phyloP scores from a whole-genome alignment of 768 basidiomycete genomes.

The Ramaria sp. region DNA sequence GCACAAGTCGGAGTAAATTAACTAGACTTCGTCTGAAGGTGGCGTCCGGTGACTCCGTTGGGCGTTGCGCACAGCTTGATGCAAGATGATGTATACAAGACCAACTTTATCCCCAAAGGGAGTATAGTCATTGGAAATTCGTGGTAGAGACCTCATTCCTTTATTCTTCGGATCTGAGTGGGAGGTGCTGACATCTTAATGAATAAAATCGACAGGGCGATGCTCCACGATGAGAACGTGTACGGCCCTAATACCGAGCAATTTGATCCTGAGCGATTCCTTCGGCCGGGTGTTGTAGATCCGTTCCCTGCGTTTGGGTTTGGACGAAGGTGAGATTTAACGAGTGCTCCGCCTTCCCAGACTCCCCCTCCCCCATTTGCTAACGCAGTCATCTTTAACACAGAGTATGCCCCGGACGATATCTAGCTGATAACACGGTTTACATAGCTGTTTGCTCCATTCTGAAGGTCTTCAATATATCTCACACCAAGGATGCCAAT shows the following conservation, averaged over 20 bases:
- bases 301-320: constrained; percentile 1
- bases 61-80: background rate
- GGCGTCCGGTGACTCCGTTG: constrained; percentile 3
- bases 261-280: constrained; percentile 9
- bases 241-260: constrained; percentile 8
- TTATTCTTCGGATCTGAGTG: background rate
- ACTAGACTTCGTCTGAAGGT: no score
- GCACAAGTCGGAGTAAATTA: no score
- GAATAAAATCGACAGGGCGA: background rate
- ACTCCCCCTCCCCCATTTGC: background rate
- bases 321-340: background rate
- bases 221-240: constrained; percentile 8
- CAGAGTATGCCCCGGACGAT: constrained; percentile 43
- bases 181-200: background rate
- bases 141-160: background rate
- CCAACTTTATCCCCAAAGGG: background rate
- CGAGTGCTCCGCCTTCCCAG: background rate
- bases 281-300: background rate
- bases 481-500: constrained; percentile 27
- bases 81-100: constrained; percentile 1
- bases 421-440: no score
- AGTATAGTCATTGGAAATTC: constrained; percentile 1
- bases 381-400: no score
- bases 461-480: constrained; percentile 34
- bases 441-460: constrained; percentile 36